A percentile compares a stretch with the other conserved stretches of the same genome.
These are phyloP conservation scores for Aspergillus pseudoglaucus DNA, from an alignment of 2,329 filamentous ascomycete genomes.

Conservation along the genomic window DNA sequence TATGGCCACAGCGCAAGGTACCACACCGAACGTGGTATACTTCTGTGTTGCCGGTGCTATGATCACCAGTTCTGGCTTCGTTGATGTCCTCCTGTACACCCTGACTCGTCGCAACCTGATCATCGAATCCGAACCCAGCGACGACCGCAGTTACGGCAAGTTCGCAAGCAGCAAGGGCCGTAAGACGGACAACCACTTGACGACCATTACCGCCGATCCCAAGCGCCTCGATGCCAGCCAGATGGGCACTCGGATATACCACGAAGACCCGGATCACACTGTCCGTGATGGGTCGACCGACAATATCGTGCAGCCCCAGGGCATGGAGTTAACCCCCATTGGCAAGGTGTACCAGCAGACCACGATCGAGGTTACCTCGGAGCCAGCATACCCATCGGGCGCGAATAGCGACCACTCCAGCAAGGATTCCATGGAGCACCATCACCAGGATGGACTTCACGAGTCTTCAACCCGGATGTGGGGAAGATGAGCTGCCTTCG, in stretches of 20 bases:
- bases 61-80: slow-evolving; percentile 53
- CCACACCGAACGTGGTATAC: slow-evolving; percentile 32
- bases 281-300: slow-evolving; percentile 42
- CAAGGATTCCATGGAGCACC: slow-evolving; percentile 15
- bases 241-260: slow-evolving; percentile 12
- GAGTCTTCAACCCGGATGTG: slow-evolving; percentile 15
- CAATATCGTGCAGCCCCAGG: slow-evolving; percentile 32
- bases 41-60: slow-evolving; percentile 50
- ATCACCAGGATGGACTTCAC: slow-evolving; percentile 1
- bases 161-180: slow-evolving; percentile 22
- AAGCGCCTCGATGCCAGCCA: slow-evolving; percentile 16
- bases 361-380: slow-evolving; percentile 37
- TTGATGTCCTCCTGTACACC: slow-evolving; percentile 54
- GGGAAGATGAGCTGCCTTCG: slow-evolving; percentile 14
- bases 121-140: slow-evolving; percentile 42
- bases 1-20: slow-evolving; percentile 35
- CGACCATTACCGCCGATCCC: slow-evolving; percentile 24
- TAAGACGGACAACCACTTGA: slow-evolving; percentile 25
- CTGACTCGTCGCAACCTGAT: slow-evolving; percentile 52
- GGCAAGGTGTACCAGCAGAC: slow-evolving; percentile 40
- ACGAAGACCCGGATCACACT: slow-evolving; percentile 21
- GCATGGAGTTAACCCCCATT: slow-evolving; percentile 25
- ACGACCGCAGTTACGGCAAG: slow-evolving; percentile 29
- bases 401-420: slow-evolving; percentile 21
- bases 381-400: slow-evolving; percentile 25